Conservation (phyloP, 345 rosid genomes). For the Excoecaria agallocha region DNA sequence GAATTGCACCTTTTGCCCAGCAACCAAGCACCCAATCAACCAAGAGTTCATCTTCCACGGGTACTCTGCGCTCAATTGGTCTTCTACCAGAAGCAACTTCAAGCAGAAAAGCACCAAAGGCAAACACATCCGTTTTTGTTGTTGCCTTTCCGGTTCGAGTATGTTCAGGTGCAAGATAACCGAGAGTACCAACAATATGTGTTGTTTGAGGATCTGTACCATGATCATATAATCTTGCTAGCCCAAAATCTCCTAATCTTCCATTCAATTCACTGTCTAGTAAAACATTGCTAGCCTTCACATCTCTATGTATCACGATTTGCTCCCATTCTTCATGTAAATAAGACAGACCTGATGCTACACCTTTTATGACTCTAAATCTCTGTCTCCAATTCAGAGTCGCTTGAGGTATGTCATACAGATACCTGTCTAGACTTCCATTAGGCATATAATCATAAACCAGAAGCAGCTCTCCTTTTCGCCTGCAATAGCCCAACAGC, state of each 20-base stretch:
- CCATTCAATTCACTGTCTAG: background rate
- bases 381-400: background rate
- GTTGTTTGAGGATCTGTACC: background rate
- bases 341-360: background rate
- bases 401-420: background rate
- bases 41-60: background rate
- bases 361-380: background rate
- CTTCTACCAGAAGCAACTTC: slow-evolving; percentile 2
- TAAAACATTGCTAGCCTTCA: background rate
- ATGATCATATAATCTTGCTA: background rate
- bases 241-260: slow-evolving; percentile 4
- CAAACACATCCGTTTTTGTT: background rate
- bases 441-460: slow-evolving; percentile 7
- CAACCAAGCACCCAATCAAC: background rate
- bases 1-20: slow-evolving; percentile 20
- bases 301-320: background rate
- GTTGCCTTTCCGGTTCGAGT: background rate
- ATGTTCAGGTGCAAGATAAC: background rate
- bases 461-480: background rate
- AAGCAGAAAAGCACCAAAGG: background rate
- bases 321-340: background rate
- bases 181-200: background rate
- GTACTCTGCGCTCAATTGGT: background rate
- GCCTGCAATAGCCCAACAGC: background rate
- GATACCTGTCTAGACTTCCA: background rate